Evolutionary conservation across 148 eudicot genomes (phyloP), one percentile per base, ranked within the genome.

Genomic region (Fallopia convolvulus): DNA sequence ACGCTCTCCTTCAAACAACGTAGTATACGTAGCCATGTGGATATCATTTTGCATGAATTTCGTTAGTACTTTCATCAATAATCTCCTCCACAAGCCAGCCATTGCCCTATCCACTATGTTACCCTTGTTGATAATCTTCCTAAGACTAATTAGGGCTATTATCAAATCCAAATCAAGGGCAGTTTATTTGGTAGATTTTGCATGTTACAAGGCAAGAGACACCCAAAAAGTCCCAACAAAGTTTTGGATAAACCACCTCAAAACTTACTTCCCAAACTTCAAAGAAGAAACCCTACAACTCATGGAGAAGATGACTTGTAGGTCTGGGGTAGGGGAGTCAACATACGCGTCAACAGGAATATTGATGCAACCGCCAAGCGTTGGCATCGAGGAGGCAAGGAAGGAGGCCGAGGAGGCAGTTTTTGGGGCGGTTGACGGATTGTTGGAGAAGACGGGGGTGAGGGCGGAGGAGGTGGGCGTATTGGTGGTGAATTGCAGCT

Each of bases 361-460:
- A 12, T 8, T 70, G 41, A 2, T 36, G 44, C 42, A 70, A 36
- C 66, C 73, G 26, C 75, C 80, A 20, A 36, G 23, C 0, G 50
- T 40, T 8, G n/a, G 55, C 50, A 5, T 73, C 56, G 75, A 41
- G 14, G 75, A n/a, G 26, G 75, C 75, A 3, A 73, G 30, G 75
- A 8, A 26, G 33, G 75, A 73, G 75, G 53, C 55, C 5, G 75
- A 73, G 75, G 75, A 42, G 48, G 75, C 48, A 56, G 75, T 73
- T n/a, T 73, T 73, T 7, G 55, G 75, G 21, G 75, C 55, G 75
- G 53, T 73, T 11, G 75, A 46, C 12, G 33, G 48, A 36, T 17
- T 73, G 21, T 46, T 73, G 56, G 75, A 42, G 48, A 73, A 73
- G 75, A 73, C 75, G 75, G 75, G 75, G 48, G 75, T 73, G 50